These are phyloP conservation scores for Metrosideros polymorpha DNA, from an alignment of 441 rosid genomes.

Conservation along the genomic window DNA sequence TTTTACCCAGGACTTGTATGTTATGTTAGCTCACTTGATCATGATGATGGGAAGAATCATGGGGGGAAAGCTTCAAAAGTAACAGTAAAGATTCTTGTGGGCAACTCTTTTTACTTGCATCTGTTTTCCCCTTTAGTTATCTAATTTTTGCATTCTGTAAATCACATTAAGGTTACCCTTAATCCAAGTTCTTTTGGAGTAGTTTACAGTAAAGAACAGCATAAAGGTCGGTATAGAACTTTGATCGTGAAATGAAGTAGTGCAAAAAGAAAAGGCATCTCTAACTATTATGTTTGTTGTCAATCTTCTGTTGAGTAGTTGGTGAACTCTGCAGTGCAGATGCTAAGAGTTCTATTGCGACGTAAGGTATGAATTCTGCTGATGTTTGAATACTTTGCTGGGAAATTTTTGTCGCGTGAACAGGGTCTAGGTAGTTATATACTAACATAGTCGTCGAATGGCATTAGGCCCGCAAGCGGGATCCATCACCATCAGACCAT, in stretches of 20 bases:
- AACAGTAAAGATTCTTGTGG: constrained; percentile 11
- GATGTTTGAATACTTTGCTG: background rate
- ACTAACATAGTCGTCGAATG: background rate
- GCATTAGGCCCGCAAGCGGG: background rate
- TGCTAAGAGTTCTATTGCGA: background rate
- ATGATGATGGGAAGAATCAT: constrained; percentile 9
- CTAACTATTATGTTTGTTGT: background rate
- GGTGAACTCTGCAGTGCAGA: background rate
- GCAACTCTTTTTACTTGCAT: constrained; percentile 3
- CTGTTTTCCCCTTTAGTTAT: background rate
- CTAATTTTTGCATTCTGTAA: constrained; percentile 17
- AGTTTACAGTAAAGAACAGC: background rate
- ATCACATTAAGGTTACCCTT: constrained; percentile 12
- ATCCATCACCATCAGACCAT: background rate
- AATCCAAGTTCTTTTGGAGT: background rate
- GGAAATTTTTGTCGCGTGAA: background rate
- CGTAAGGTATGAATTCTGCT: background rate
- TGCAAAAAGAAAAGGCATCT: background rate
- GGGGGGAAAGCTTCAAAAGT: constrained; percentile 8
- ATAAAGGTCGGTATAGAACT: background rate
- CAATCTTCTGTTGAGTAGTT: background rate
- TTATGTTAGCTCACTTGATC: background rate
- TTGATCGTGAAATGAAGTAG: background rate
- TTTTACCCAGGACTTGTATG: constrained; percentile 17
- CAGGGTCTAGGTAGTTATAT: background rate